These are phyloP conservation scores for Aspergillus avenaceus DNA, from an alignment of 495 filamentous ascomycete species.

Conservation along the genomic window DNA sequence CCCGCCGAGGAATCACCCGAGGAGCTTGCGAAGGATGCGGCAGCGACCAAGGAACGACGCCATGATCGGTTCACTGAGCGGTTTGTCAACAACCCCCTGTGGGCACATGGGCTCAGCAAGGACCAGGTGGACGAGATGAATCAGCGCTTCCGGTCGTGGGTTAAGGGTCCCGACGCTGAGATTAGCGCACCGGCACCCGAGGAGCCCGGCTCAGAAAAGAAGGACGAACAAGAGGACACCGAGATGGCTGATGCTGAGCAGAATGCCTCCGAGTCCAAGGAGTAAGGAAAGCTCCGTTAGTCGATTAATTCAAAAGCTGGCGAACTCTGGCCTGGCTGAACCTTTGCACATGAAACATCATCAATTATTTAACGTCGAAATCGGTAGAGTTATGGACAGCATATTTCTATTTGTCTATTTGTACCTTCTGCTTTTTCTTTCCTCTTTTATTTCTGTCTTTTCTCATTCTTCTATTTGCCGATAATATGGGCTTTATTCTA, in stretches of 20 bases:
- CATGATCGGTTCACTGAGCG: constrained; percentile 64
- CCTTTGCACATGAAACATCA: not conserved
- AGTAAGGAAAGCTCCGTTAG: constrained; percentile 7
- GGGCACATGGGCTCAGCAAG: constrained; percentile 68
- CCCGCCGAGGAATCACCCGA: constrained; percentile 38
- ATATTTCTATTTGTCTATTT: constrained; percentile 10
- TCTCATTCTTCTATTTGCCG: not conserved
- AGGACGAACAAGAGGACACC: constrained; percentile 24
- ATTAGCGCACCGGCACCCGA: constrained; percentile 8
- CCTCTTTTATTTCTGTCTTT: constrained; percentile 10
- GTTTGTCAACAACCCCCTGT: constrained; percentile 68
- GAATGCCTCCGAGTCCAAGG: constrained; percentile 8
- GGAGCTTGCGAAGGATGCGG: constrained; percentile 38
- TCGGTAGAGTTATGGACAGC: not conserved
- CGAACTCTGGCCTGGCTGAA: not conserved
- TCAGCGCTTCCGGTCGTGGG: constrained; percentile 51
- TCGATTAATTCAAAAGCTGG: no score
- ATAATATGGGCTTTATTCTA: not conserved
- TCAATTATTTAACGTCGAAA: not conserved
- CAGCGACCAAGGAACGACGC: constrained; percentile 51
- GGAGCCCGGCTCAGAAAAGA: constrained; percentile 10
- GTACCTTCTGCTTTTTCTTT: not conserved
- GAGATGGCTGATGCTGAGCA: constrained; percentile 37
- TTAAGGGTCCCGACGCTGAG: constrained; percentile 30
- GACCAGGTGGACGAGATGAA: constrained; percentile 70